Evolutionary conservation across 2,329 filamentous ascomycete species (phyloP), one percentile per base, ranked within the genome.

Genomic region (Diaporthe sp.): DNA sequence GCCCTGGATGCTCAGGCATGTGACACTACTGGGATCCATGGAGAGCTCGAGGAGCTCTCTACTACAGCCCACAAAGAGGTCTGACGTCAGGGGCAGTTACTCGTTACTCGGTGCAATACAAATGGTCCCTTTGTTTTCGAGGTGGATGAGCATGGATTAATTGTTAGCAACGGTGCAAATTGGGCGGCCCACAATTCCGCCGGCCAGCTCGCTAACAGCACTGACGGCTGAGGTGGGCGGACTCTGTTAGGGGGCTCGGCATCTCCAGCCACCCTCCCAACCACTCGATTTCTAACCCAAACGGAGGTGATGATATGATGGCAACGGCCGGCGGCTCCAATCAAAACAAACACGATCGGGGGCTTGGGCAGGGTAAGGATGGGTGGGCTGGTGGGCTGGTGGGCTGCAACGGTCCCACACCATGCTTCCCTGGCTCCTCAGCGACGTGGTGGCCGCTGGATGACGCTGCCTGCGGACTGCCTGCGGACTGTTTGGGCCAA

Each of bases 71-170:
- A 8, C 7, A 12, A 15, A 8, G 25, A n/a, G 9, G 6, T 32
- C 69, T 71, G 70, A 71, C 56, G 70, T 65, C 69, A 71, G 47
- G 22, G 25, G 70, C n/a, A n/a, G n/a, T n/a, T n/a, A n/a, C n/a
- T n/a, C n/a, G n/a, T n/a, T n/a, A n/a, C n/a, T n/a, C n/a, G n/a
- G n/a, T n/a, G n/a, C n/a, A n/a, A n/a, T n/a, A n/a, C n/a, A 44
- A 27, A 35, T 47, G 32, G 47, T 7, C 39, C 69, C 15, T 61
- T 30, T 39, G 42, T 58, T 35, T 30, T 17, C 32, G 32, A 19
- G 47, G n/a, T 53, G 56, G 56, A n/a, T 32, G 56, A 56, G 35
- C 13, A 58, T n/a, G n/a, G 37, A 39, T 13, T 35, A 13, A n/a
- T 30, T 42, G 35, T 30, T 69, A 69, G 58, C n/a, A 61, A 19